phyloP scores from a whole-genome alignment of 2,329 filamentous ascomycete species.

The Coniella vitis region DNA sequence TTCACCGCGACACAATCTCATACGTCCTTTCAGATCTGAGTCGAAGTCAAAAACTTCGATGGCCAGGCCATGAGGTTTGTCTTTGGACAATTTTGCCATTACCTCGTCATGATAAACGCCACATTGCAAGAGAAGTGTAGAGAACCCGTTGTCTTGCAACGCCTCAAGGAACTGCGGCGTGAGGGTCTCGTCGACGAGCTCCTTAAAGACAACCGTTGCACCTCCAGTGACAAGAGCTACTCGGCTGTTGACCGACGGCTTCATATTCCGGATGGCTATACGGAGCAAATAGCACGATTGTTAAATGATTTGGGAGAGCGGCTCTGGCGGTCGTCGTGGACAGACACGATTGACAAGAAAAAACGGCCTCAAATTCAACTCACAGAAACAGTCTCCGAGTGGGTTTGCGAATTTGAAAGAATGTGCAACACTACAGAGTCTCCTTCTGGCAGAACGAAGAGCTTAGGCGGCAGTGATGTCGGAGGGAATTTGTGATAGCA shows the following conservation, averaged over 20 bases:
- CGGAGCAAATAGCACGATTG: too few relatives aligned
- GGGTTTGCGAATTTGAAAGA: too few relatives aligned
- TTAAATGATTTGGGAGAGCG: too few relatives aligned
- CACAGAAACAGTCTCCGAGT: too few relatives aligned
- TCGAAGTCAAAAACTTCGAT: slow-evolving; percentile 64
- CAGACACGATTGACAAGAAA: too few relatives aligned
- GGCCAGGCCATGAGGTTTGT: slow-evolving; percentile 28
- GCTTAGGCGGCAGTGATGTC: too few relatives aligned
- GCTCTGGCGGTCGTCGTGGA: too few relatives aligned
- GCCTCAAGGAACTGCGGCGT: slow-evolving; percentile 53
- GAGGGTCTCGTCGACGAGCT: slow-evolving; percentile 62
- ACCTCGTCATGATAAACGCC: slow-evolving; percentile 61
- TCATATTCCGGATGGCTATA: not conserved
- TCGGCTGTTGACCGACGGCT: slow-evolving; percentile 16
- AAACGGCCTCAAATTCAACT: too few relatives aligned
- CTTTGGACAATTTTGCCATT: slow-evolving; percentile 22
- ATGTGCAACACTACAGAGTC: too few relatives aligned
- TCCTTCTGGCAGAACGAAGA: too few relatives aligned
- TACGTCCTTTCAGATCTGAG: slow-evolving; percentile 51
- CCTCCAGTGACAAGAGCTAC: slow-evolving; percentile 84
- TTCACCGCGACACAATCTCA: slow-evolving; percentile 45
- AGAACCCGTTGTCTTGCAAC: slow-evolving; percentile 56
- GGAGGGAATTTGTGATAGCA: too few relatives aligned
- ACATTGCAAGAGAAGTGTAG: slow-evolving; percentile 71
- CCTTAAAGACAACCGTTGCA: slow-evolving; percentile 77